A percentile compares a stretch with the other conserved stretches of the same genome.
Conservation (phyloP, 106 monocot genomes). For the Dendrobium chrysotoxum region DNA sequence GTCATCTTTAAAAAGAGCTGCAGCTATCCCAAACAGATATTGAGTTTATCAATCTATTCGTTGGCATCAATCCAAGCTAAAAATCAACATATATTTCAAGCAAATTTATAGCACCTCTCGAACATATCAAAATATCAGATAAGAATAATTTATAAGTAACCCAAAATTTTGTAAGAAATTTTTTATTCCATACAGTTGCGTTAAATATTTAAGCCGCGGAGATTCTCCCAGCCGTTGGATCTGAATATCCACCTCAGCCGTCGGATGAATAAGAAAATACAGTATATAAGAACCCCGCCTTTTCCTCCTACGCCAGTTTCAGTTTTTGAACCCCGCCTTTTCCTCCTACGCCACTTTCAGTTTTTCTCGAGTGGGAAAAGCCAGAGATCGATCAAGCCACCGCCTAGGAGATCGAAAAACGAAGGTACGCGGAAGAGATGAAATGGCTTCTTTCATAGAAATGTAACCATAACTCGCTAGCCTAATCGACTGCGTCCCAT, state of each 20-base stretch:
- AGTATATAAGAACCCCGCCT: neutral
- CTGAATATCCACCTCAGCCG: too few relatives aligned
- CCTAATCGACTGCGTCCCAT: neutral
- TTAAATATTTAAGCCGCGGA: neutral
- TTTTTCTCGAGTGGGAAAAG: neutral
- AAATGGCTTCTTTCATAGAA: neutral
- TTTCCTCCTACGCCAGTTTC: neutral
- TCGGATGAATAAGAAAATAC: neutral
- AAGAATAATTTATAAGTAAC: too few relatives aligned
- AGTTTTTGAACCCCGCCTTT: constrained; percentile 2
- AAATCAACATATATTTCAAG: too few relatives aligned
- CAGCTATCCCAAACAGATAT: too few relatives aligned
- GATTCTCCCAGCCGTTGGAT: neutral
- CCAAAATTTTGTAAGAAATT: too few relatives aligned
- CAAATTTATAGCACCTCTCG: too few relatives aligned
- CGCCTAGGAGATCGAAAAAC: neutral
- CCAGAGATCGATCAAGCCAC: neutral
- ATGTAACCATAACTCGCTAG: neutral
- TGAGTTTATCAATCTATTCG: too few relatives aligned
- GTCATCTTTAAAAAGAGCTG: too few relatives aligned
- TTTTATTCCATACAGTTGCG: too few relatives aligned
- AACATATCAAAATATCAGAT: too few relatives aligned
- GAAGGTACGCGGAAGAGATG: neutral
- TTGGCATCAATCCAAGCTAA: too few relatives aligned
- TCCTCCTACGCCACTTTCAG: neutral